Percentiles rank a stretch among this genome's conserved stretches.
Evolutionary conservation across 768 basidiomycete species (phyloP).

Genomic region (Hemileccinum impolitum): DNA sequence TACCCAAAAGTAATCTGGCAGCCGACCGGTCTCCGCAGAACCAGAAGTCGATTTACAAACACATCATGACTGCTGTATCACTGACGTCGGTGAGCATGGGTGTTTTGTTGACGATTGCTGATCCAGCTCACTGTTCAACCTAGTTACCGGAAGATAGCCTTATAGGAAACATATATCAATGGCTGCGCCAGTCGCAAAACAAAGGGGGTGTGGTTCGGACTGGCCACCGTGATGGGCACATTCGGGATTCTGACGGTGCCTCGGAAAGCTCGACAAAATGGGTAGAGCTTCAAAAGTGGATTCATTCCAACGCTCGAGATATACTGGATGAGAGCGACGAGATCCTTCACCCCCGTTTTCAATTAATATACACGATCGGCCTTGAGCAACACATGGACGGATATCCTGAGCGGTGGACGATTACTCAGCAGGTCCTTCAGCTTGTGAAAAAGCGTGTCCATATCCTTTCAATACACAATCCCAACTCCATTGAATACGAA

Average conservation of each 20-base stretch:
- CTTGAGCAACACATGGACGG: not conserved
- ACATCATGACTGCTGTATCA: not conserved
- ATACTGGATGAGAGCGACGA: constrained; percentile 23
- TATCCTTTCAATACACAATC: not conserved
- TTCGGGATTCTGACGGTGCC: not conserved
- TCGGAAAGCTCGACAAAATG: constrained; percentile 6
- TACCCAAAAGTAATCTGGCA: constrained; percentile 32
- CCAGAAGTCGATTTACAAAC: not conserved
- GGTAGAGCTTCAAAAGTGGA: constrained; percentile 12
- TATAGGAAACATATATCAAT: not conserved
- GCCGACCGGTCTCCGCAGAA: constrained; percentile 14
- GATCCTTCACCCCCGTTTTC: constrained; percentile 8
- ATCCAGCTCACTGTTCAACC: constrained; percentile 8
- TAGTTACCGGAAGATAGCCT: not conserved
- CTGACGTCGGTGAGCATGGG: not conserved
- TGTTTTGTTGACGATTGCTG: not conserved
- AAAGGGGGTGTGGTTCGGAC: constrained; percentile 28
- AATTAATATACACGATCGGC: not conserved
- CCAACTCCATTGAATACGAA: constrained; percentile 1
- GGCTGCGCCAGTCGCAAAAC: not conserved
- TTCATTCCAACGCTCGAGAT: constrained; percentile 12
- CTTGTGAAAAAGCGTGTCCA: not conserved
- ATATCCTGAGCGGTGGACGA: not conserved
- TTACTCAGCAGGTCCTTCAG: not conserved
- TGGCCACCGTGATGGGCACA: not conserved